A percentile compares a stretch with the other conserved stretches of the same genome.
Evolutionary conservation across 2,329 filamentous ascomycete species (phyloP).

Genomic region (Rasamsonia emersonii): DNA sequence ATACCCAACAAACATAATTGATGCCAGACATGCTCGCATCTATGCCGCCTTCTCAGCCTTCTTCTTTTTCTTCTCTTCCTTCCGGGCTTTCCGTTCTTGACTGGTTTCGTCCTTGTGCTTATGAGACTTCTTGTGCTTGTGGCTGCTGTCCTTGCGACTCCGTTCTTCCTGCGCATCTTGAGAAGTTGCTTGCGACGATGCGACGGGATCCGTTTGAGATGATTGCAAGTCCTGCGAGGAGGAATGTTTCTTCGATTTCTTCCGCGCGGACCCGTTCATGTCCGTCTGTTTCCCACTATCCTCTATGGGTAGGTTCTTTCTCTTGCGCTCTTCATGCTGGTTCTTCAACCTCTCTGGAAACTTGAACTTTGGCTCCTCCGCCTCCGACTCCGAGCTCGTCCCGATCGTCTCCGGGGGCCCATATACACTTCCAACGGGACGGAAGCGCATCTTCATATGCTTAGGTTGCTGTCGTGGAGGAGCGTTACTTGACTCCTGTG

Average conservation of each 20-base stretch:
- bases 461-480: conserved; percentile 33
- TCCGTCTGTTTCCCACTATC: conserved; percentile 16
- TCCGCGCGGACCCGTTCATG: conserved; percentile 18
- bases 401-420: conserved; percentile 26
- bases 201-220: conserved; percentile 10
- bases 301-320: conserved; percentile 27
- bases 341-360: conserved; percentile 19
- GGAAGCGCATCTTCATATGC: conserved; percentile 37
- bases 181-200: not conserved
- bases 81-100: conserved; percentile 21
- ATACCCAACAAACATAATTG: too few relatives aligned
- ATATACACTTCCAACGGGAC: conserved; percentile 30
- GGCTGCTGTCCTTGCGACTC: conserved; percentile 11
- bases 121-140: conserved; percentile 24
- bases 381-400: conserved; percentile 29
- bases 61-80: conserved; percentile 24
- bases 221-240: not conserved
- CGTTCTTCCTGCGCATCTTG: conserved; percentile 15
- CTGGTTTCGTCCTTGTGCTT: conserved; percentile 31
- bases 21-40: too few relatives aligned
- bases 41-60: conserved; percentile 9
- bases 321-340: conserved; percentile 26
- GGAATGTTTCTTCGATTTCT: conserved; percentile 30
- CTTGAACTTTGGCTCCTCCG: conserved; percentile 24
- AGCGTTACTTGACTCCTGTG: conserved; percentile 21